Evolutionary conservation across 352 stramenopile genomes (phyloP), one percentile per base, ranked within the genome.

Genomic region (Phytophthora citricola): DNA sequence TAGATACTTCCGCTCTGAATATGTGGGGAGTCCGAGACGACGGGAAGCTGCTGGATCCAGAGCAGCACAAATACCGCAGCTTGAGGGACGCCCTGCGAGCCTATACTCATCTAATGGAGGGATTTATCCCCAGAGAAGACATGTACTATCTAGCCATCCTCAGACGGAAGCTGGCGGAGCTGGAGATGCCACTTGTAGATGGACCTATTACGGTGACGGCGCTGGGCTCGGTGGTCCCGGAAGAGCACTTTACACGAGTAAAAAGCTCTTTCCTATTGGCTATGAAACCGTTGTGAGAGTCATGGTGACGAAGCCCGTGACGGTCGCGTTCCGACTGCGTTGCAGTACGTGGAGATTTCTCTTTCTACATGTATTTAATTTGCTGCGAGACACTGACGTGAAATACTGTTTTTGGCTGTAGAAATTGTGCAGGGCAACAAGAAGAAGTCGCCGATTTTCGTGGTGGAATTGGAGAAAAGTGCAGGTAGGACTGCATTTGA

Each of bases 241-340:
- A 91, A 43, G 65, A 83, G 29, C 71, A 85, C 3, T 94, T 66
- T 90, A 87, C 56, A 92, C 78, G 22, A 79, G 73, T 32, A 91
- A 92, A 61, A 91, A 91, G 46, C 64, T 95, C 3, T 94, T 93
- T 56, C 85, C 87, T 29, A 87, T 89, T 69, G 82, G 82, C 24
- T 91, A 85, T 49, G 78, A 89, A 50, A 89, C 80, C 6, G 57
- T 80, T 1, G 78, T 86, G 22, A 84, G 87, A 24, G 80, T 89
- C 38, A 73, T 86, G 46, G 45, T 84, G 2, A 66, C 68, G 1
- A 73, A 64, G 22, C 76, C 79, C 6, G 41, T 68, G 26, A 61
- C 57, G 0, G 39, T 71, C 15, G 69, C 70, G 2, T 87, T 89
- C 39, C 67, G 65, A 26, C 56, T 89, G 45, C 78, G 73, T 44